A percentile compares a stretch with the other conserved stretches of the same genome.
Conservation (phyloP, 1,284 basidiomycete species). For the Ganoderma multipileum region DNA sequence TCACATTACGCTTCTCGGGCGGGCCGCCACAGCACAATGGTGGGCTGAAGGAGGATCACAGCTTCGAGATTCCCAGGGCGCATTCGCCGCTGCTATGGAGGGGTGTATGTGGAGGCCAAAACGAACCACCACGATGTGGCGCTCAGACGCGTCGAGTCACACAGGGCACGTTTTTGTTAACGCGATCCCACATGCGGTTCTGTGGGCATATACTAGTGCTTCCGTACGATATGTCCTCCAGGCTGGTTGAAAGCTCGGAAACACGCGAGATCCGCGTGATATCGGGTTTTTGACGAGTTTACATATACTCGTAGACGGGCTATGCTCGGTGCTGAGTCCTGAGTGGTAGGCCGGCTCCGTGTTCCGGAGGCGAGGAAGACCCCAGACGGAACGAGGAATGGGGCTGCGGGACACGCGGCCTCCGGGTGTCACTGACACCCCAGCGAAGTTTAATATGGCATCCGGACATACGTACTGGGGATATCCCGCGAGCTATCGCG, state of each 20-base stretch:
- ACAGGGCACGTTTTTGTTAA: neutral
- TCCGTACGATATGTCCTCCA: neutral
- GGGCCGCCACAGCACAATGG: constrained; percentile 1
- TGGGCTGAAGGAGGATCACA: too few species aligned
- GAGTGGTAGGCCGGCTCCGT: neutral
- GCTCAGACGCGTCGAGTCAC: neutral
- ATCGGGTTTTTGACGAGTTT: neutral
- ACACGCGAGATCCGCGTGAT: neutral
- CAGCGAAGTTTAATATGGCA: neutral
- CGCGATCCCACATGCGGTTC: neutral
- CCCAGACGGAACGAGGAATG: neutral
- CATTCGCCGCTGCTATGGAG: neutral
- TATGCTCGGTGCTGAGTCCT: neutral
- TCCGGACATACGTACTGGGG: neutral
- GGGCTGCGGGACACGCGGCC: neutral
- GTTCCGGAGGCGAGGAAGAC: neutral
- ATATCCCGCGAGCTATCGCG: neutral
- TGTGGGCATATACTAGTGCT: neutral
- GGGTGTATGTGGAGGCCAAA: neutral
- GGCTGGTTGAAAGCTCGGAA: neutral
- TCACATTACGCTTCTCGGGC: neutral
- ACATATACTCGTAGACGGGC: neutral
- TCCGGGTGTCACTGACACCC: neutral
- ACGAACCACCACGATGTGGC: neutral
- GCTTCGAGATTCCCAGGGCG: neutral